Percentiles rank a stretch among this genome's conserved stretches.
Evolutionary conservation across 257 asterid genomes (phyloP).

Genomic region (Solanum sitiens): DNA sequence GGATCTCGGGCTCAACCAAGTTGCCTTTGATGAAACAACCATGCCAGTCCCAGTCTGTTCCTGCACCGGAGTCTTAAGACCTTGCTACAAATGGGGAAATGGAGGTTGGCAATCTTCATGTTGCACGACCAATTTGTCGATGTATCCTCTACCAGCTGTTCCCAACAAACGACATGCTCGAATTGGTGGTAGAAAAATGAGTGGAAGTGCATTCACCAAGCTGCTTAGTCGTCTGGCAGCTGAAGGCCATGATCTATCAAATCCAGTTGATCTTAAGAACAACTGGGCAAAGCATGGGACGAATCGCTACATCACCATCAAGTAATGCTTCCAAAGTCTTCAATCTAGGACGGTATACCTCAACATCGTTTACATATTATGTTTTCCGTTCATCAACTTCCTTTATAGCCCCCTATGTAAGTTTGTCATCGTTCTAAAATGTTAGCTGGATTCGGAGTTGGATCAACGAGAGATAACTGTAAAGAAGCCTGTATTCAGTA

Average conservation of each 20-base stretch:
- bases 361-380: not conserved
- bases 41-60: conserved; percentile 96
- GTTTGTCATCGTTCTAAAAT: not conserved
- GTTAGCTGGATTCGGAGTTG: not conserved
- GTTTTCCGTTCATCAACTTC: not conserved
- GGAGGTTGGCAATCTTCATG: conserved; percentile 99
- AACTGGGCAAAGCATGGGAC: conserved; percentile 99
- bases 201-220: conserved; percentile 91
- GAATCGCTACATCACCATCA: conserved; percentile 93
- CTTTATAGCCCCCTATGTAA: not conserved
- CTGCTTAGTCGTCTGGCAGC: conserved; percentile 85
- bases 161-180: conserved; percentile 94
- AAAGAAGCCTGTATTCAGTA: conserved; percentile 12
- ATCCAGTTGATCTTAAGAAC: conserved; percentile 77
- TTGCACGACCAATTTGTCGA: conserved; percentile 74
- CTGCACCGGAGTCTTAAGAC: conserved; percentile 75
- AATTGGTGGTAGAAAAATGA: conserved; percentile 95
- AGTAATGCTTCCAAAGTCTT: conserved; percentile 18
- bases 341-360: not conserved
- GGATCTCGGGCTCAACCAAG: conserved; percentile 83
- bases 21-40: conserved; percentile 75
- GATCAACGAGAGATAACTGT: not conserved
- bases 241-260: conserved; percentile 74
- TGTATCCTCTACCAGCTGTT: conserved; percentile 87
- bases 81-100: conserved; percentile 98